A percentile compares a stretch with the other conserved stretches of the same genome.
phyloP scores from a whole-genome alignment of 495 filamentous ascomycete genomes.

The Aspergillus diversus region DNA sequence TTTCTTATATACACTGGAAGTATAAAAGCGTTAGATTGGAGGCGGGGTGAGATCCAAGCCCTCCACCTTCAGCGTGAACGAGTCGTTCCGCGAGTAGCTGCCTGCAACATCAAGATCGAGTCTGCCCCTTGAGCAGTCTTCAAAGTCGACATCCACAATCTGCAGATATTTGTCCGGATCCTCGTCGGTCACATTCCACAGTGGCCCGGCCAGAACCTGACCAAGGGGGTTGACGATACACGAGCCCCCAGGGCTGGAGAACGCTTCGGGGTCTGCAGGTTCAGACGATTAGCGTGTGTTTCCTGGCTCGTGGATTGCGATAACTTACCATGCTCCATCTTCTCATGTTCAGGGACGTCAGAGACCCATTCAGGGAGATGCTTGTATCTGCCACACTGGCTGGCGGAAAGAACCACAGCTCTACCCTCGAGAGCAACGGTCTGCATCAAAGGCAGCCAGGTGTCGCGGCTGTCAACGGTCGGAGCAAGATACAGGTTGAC shows the following conservation, averaged over 20 bases:
- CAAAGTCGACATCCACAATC: slow-evolving; percentile 56
- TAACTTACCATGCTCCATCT: slow-evolving; percentile 11
- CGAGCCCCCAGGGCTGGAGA: slow-evolving; percentile 67
- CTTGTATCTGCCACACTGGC: slow-evolving; percentile 71
- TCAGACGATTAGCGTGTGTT: neutral
- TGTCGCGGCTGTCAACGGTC: slow-evolving; percentile 83
- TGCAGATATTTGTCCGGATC: slow-evolving; percentile 37
- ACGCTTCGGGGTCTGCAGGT: slow-evolving; percentile 5
- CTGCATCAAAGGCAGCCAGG: slow-evolving; percentile 81
- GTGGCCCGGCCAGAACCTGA: slow-evolving; percentile 73
- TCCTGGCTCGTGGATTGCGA: neutral
- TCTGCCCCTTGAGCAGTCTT: slow-evolving; percentile 64
- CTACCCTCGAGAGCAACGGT: slow-evolving; percentile 81
- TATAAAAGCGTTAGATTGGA: slow-evolving; percentile 43
- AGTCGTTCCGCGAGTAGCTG: slow-evolving; percentile 80
- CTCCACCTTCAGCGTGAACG: slow-evolving; percentile 76
- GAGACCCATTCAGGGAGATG: slow-evolving; percentile 63
- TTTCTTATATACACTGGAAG: neutral
- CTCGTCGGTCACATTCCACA: slow-evolving; percentile 74
- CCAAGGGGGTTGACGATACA: slow-evolving; percentile 82
- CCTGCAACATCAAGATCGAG: slow-evolving; percentile 74
- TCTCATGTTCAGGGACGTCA: slow-evolving; percentile 23
- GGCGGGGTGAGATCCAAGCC: slow-evolving; percentile 77
- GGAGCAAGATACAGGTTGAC: slow-evolving; percentile 92
- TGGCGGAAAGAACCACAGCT: slow-evolving; percentile 84